Evolutionary conservation across 345 rosid species (phyloP), one percentile per base, ranked within the genome.

Genomic region (Cardamine resedifolia): DNA sequence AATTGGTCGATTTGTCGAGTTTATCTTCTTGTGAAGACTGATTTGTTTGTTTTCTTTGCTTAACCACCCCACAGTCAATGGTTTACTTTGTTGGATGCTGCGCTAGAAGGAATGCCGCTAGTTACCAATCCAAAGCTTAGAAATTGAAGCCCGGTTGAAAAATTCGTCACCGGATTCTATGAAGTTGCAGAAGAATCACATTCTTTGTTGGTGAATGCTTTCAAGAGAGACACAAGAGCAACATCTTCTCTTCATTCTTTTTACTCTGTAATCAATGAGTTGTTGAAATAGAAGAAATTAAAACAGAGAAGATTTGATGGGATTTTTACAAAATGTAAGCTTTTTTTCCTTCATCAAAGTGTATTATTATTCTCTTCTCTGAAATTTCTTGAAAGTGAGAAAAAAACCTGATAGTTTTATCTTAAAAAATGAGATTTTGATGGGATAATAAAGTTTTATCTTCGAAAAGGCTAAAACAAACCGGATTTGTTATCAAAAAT

Each of bases 81-180:
- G 75, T 93, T 43, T 93, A 93, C 84, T 85, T 88, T n/a, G 89
- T 88, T 0, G 98, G 98, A 57, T 93, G 98, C 82, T 93, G 96
- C 30, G 98, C 98, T 1, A 84, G 98, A 78, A 81, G 91, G 61
- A 93, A 87, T 66, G 97, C 90, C 41, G 71, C 85, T 5, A 52
- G 70, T 51, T 80, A 78, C 45, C 65, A 30, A 19, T 60, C 84
- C 9, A 93, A 90, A 79, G 75, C 77, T 76, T 88, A 84, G 85
- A 68, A 75, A 44, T 3, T 20, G 56, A 66, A 74, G 36, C 44
- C 33, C 1, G 2, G 27, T 10, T 10, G 9, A 51, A 30, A 28
- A 12, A 16, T 34, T 49, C 34, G 11, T 52, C 52, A 15, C 10
- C 1, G 2, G 24, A 44, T 30, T 64, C 47, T 44, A 8, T 45